Conservation (phyloP, 192 early-diverging fungal species). For the Linnemannia hyalina region DNA sequence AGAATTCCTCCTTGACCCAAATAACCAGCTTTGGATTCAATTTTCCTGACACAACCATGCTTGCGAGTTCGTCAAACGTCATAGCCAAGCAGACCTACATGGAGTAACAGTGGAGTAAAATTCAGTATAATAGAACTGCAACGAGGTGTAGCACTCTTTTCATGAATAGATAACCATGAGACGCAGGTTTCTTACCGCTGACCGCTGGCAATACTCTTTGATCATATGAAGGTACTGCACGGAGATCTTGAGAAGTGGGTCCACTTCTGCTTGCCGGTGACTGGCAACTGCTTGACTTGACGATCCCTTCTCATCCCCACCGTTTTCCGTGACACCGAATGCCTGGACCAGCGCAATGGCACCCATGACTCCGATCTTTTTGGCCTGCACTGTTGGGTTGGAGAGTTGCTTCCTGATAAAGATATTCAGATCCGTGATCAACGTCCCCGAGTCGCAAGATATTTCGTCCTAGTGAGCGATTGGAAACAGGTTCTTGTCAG, state of each 20-base stretch:
- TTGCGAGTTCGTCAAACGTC: constrained; percentile 80
- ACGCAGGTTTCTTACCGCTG: constrained; percentile 47
- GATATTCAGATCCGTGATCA: constrained; percentile 81
- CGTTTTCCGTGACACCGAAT: constrained; percentile 61
- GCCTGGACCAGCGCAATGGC: constrained; percentile 73
- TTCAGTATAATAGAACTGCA: neutral
- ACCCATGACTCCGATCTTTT: constrained; percentile 81
- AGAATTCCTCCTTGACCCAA: constrained; percentile 79
- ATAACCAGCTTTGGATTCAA: constrained; percentile 68
- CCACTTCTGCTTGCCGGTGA: constrained; percentile 26
- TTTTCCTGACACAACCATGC: constrained; percentile 65
- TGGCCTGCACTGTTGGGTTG: constrained; percentile 71
- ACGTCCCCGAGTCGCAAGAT: constrained; percentile 49
- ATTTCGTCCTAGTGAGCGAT: constrained; percentile 29
- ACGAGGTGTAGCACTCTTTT: neutral
- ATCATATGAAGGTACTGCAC: constrained; percentile 72
- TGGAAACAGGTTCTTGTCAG: neutral
- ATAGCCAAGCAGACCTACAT: constrained; percentile 76
- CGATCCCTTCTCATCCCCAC: constrained; percentile 29
- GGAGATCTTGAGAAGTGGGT: constrained; percentile 65
- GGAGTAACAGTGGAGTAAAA: constrained; percentile 35
- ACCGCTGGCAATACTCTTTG: constrained; percentile 50
- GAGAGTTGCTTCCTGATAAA: constrained; percentile 84
- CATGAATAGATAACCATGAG: neutral
- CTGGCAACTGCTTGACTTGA: constrained; percentile 50